Evolutionary conservation across 2,329 filamentous ascomycete genomes (phyloP), one percentile per base, ranked within the genome.

Genomic region (Pleoardoris graminearum): DNA sequence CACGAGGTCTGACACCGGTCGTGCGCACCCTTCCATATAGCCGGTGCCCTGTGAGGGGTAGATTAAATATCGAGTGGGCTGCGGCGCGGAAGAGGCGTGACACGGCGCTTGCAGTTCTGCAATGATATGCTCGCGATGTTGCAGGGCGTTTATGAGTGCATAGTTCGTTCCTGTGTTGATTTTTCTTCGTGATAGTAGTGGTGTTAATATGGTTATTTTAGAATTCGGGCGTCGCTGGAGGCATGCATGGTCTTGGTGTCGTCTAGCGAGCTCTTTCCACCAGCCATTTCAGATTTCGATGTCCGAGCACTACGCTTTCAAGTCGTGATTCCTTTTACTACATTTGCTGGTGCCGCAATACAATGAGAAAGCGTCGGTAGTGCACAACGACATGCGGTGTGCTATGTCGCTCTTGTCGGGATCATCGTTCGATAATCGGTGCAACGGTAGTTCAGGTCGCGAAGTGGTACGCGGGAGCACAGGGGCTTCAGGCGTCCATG

Each of bases 91-190:
- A 44, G 39, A 29, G 44, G 54, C 51, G 29, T 43, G 46, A 50
- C 30, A 36, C 41, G 50, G 57, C 57, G 54, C 57, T 60, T 60
- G 53, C 48, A 32, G 42, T 37, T 52, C 48, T 55, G 57, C 50
- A 44, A 47, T 29, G 42, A 51, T 25, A 30, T n/a, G 46, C 39
- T 32, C 17, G 30, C 44, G 27, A 46, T 39, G 30, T 29, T 47
- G 51, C 53, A 37, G 32, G 48, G 54, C 49, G 41, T 52, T 38
- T 23, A 29, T 38, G 37, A 49, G 43, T 27, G 29, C 44, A 48
- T 45, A 37, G 16, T 42, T 23, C 29, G 16, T 42, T 23, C 29
- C 36, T 37, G 19, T 23, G 41, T n/a, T 22, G 17, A 36, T 46
- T 21, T 12, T 19, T 35, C 22, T 6, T 17, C n/a, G 12, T 16